phyloP scores from a whole-genome alignment of 176 grass and related monocot genomes.

The Dactylis glomerata region DNA sequence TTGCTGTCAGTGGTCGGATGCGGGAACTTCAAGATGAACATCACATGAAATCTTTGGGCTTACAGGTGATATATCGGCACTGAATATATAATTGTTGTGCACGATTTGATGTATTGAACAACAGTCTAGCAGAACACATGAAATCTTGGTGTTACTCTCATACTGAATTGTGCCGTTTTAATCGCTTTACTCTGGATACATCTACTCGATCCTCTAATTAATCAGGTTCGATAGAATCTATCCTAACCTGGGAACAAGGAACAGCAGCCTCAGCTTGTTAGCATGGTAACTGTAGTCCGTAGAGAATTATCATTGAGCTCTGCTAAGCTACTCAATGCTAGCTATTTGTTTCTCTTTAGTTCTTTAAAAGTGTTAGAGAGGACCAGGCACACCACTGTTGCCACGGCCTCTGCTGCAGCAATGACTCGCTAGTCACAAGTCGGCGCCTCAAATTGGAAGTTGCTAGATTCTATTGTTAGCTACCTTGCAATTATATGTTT shows the following conservation, averaged over 20 bases:
- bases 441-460: not conserved
- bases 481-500: not conserved
- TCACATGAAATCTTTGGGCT: slow-evolving; percentile 83
- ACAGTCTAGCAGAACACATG: not conserved
- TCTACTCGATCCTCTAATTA: not conserved
- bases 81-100: not conserved
- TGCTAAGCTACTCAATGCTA: not conserved
- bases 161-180: not conserved
- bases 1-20: slow-evolving; percentile 97
- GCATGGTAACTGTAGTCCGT: not conserved
- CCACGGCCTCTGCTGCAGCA: not conserved
- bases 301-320: not conserved
- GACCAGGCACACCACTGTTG: not conserved
- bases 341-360: slow-evolving; percentile 10
- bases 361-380: not conserved
- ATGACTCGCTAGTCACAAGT: not conserved
- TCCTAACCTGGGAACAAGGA: not conserved
- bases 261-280: not conserved
- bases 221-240: not conserved
- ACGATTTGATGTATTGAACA: not conserved
- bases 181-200: not conserved
- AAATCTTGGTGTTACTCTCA: not conserved
- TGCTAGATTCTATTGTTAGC: not conserved
- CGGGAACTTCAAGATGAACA: slow-evolving; percentile 86
- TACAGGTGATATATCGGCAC: slow-evolving; percentile 47